Evolutionary conservation across 768 basidiomycete species (phyloP), one percentile per base, ranked within the genome.

Genomic region (Mycena capillaripes): DNA sequence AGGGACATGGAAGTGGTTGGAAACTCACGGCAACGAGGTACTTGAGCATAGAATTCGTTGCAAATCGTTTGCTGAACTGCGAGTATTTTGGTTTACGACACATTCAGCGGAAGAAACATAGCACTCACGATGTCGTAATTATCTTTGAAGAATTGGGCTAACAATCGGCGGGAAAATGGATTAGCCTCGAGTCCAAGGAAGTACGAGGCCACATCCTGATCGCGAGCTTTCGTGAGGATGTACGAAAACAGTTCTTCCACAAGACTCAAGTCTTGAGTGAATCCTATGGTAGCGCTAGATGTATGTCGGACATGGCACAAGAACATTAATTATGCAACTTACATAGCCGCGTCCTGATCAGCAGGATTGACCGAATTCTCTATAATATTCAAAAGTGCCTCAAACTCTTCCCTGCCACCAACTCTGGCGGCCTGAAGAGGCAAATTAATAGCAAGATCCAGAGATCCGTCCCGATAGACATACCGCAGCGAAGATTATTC

Each of bases 391-490:
- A 91, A 86, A 46, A 93, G 85, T 50, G 91, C 91, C 32, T 95
- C 89, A 77, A 92, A 97, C 77, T 97, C 96, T 29, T 82, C 84
- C 42, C 83, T 82, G 27, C 95, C 95, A 50, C 95, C 95, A 76
- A 93, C 82, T 78, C 88, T 86, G 55, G 95, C 93, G 63, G 91
- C 92, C 91, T 94, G 27, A 23, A 42, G 62, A 23, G 44, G 38
- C n/a, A 82, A 29, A 84, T 38, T 10, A 38, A 38, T 7, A 16
- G 17, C 8, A 25, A 27, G n/a, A n/a, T n/a, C n/a, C n/a, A n/a
- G n/a, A n/a, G n/a, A n/a, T n/a, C n/a, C n/a, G 2, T 19, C 58
- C 12, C 48, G 56, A 19, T 42, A 16, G 16, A 78, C 88, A 21
- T 74, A 93, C 92, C 60, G 81, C 84, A 27, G 78, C 76, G 79